These are phyloP conservation scores for Beauveria rudraprayagi DNA, from an alignment of 2,329 filamentous ascomycete species.

Conservation along the genomic window DNA sequence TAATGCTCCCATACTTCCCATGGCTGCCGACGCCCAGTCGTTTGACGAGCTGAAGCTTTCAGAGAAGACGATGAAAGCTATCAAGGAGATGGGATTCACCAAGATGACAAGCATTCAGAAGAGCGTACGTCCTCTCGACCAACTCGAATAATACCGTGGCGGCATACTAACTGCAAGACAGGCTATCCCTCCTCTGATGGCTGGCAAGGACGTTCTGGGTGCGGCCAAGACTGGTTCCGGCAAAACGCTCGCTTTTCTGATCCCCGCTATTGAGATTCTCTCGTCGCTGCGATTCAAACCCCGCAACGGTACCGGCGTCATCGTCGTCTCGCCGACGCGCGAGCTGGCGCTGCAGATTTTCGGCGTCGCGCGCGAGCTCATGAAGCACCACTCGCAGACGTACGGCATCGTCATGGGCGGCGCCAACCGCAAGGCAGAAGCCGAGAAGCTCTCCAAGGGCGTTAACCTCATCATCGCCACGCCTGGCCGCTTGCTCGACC, in stretches of 20 bases:
- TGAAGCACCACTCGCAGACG: slow-evolving; percentile 88
- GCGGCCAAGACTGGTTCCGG: slow-evolving; percentile 94
- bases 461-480: slow-evolving; percentile 94
- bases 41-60: slow-evolving; percentile 81
- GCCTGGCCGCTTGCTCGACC: slow-evolving; percentile 84
- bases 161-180: slow-evolving; percentile 11
- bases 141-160: background rate
- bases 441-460: slow-evolving; percentile 87
- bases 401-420: slow-evolving; percentile 95
- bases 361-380: slow-evolving; percentile 84
- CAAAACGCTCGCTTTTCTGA: slow-evolving; percentile 91
- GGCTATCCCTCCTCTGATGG: slow-evolving; percentile 79
- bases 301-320: slow-evolving; percentile 83
- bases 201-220: slow-evolving; percentile 85
- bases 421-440: slow-evolving; percentile 82
- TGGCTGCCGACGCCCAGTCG: slow-evolving; percentile 55
- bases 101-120: slow-evolving; percentile 95
- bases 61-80: slow-evolving; percentile 80
- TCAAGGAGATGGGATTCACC: slow-evolving; percentile 84
- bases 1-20: slow-evolving; percentile 40
- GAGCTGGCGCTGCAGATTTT: slow-evolving; percentile 96
- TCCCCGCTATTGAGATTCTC: slow-evolving; percentile 91
- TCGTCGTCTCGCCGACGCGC: slow-evolving; percentile 86
- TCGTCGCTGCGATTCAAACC: slow-evolving; percentile 88
- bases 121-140: slow-evolving; percentile 30